Percentiles rank a stretch among this genome's conserved stretches.
These are phyloP conservation scores for Toxicodendron radicans DNA, from an alignment of 345 rosid genomes.

Conservation along the genomic window DNA sequence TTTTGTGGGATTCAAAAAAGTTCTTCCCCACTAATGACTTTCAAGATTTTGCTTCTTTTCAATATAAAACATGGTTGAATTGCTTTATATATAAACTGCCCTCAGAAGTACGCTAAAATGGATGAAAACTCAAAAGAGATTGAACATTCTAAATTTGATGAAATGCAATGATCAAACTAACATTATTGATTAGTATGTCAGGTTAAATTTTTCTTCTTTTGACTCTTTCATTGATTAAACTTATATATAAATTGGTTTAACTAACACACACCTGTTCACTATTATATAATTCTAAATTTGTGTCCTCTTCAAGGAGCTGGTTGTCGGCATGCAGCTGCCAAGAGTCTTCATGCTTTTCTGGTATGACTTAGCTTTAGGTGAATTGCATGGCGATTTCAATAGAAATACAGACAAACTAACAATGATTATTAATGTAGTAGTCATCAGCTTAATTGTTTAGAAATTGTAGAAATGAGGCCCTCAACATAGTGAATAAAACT, in stretches of 20 bases:
- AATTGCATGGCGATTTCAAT: neutral
- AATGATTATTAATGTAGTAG: neutral
- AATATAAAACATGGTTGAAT: neutral
- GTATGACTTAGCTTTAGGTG: neutral
- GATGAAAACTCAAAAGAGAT: neutral
- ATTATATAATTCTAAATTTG: neutral
- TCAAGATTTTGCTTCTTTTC: neutral
- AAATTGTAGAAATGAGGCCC: neutral
- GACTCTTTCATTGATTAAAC: constrained; percentile 1
- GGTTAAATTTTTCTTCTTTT: neutral
- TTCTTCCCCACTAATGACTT: neutral
- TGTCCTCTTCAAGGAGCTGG: constrained; percentile 13
- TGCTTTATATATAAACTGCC: neutral
- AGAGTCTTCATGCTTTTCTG: neutral
- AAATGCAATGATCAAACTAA: too few species aligned
- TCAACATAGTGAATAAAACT: too few species aligned
- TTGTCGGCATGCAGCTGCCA: neutral
- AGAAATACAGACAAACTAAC: neutral
- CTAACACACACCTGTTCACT: constrained; percentile 9
- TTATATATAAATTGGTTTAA: constrained; percentile 7
- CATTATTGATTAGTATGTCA: too few species aligned
- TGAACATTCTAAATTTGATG: too few species aligned
- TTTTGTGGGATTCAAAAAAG: neutral
- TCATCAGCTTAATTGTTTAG: neutral
- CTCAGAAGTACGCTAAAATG: neutral